A percentile compares a stretch with the other conserved stretches of the same genome.
Conservation (phyloP, 441 rosid species). For the Bruguiera hainesii region DNA sequence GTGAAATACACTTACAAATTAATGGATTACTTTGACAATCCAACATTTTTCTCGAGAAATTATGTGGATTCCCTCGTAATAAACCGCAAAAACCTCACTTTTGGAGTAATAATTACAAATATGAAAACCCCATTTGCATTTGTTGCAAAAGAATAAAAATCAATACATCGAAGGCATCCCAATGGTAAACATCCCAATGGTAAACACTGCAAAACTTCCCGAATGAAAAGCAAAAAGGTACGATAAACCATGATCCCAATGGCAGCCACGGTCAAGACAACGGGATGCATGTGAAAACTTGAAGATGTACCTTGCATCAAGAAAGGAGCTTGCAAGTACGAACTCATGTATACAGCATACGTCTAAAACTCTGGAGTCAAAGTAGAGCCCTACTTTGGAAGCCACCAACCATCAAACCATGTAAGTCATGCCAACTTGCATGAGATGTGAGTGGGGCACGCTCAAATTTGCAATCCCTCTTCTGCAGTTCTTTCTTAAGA, state of each 20-base stretch:
- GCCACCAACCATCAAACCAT: constrained; percentile 63
- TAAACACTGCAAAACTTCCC: constrained; percentile 28
- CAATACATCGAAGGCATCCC: constrained; percentile 9
- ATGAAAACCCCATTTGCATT: background rate
- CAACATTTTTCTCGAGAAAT: too few relatives aligned
- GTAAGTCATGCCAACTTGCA: constrained; percentile 99
- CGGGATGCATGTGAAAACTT: constrained; percentile 2
- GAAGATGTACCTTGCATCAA: background rate
- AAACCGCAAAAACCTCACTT: too few relatives aligned
- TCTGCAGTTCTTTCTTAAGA: constrained; percentile 91
- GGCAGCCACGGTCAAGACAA: background rate
- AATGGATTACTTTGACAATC: too few relatives aligned
- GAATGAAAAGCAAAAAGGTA: background rate
- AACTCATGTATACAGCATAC: constrained; percentile 1
- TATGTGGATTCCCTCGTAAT: too few relatives aligned
- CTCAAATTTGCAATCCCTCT: constrained; percentile 90
- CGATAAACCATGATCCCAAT: background rate
- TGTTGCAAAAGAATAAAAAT: background rate
- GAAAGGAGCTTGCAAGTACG: background rate
- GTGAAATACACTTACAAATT: too few relatives aligned
- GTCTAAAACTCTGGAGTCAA: background rate
- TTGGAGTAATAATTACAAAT: constrained; percentile 1
- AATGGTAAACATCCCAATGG: constrained; percentile 5
- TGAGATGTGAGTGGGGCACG: constrained; percentile 87
- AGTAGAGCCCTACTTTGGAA: constrained; percentile 15